A percentile compares a stretch with the other conserved stretches of the same genome.
Conservation (phyloP, 2,329 filamentous ascomycete genomes). For the Diplodia sapinea region DNA sequence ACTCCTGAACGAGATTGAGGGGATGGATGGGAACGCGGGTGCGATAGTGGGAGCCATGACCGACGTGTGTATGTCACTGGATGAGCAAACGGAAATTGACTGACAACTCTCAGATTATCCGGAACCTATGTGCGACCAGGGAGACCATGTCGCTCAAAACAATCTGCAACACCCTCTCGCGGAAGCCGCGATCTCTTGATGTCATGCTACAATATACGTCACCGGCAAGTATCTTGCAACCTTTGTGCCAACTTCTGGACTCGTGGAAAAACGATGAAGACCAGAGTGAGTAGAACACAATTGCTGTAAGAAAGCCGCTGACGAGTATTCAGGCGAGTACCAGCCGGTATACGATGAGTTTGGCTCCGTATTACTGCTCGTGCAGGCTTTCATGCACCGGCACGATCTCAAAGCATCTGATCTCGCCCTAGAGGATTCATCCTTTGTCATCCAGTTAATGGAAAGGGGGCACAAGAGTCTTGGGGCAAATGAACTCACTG, state of each 20-base stretch:
- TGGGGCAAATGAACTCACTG: slow-evolving; percentile 64
- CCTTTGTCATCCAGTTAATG: slow-evolving; percentile 72
- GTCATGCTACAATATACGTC: slow-evolving; percentile 78
- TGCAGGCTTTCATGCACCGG: slow-evolving; percentile 76
- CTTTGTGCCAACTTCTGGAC: slow-evolving; percentile 76
- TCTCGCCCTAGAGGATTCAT: slow-evolving; percentile 67
- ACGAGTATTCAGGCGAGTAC: slow-evolving; percentile 65
- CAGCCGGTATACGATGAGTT: slow-evolving; percentile 89
- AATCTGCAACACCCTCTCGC: slow-evolving; percentile 74
- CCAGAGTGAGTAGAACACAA: slow-evolving; percentile 56
- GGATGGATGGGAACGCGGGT: slow-evolving; percentile 89
- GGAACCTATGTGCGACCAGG: slow-evolving; percentile 71
- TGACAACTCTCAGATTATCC: slow-evolving; percentile 61
- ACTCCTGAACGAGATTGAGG: slow-evolving; percentile 81
- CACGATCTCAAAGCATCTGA: slow-evolving; percentile 71
- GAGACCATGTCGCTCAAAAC: slow-evolving; percentile 82
- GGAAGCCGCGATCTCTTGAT: slow-evolving; percentile 73
- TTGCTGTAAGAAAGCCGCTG: not conserved
- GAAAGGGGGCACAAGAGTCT: slow-evolving; percentile 64
- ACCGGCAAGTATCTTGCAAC: slow-evolving; percentile 70
- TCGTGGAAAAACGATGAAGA: slow-evolving; percentile 83
- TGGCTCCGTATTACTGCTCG: slow-evolving; percentile 74
- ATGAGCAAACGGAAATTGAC: slow-evolving; percentile 29
- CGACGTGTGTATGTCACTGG: slow-evolving; percentile 42
- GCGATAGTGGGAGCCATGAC: slow-evolving; percentile 75